A percentile compares a stretch with the other conserved stretches of the same genome.
Evolutionary conservation across 164 flowering plant species (phyloP).

Genomic region (Nymphaea thermarum): DNA sequence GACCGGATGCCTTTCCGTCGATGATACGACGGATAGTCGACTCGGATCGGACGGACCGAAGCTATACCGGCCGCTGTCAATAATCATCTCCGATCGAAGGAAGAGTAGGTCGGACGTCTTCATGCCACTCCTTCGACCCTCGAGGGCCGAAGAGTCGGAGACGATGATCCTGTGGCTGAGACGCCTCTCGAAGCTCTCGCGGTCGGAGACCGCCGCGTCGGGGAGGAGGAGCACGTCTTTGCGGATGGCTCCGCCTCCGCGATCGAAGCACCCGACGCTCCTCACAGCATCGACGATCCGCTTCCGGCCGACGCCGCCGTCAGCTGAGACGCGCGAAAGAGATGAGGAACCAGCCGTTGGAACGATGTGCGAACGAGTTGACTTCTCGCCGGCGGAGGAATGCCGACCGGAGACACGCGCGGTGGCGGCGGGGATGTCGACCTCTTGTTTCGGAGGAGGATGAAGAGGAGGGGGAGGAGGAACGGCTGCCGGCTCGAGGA

Average conservation of each 20-base stretch:
- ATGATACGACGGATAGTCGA: background rate
- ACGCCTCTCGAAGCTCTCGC: constrained; percentile 20
- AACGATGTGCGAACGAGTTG: constrained; percentile 10
- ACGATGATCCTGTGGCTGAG: constrained; percentile 63
- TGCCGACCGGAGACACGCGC: constrained; percentile 50
- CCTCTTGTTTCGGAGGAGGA: background rate
- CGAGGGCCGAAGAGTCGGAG: constrained; percentile 12
- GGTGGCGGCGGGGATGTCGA: background rate
- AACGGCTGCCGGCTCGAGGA: background rate
- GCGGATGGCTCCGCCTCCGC: constrained; percentile 12
- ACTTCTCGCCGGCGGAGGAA: constrained; percentile 61
- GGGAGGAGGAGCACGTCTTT: constrained; percentile 48
- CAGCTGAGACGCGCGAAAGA: background rate
- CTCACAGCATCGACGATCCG: constrained; percentile 1
- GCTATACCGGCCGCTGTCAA: constrained; percentile 22
- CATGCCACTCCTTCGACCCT: constrained; percentile 70
- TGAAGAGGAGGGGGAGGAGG: background rate
- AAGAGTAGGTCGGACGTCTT: constrained; percentile 58
- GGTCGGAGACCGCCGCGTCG: constrained; percentile 6
- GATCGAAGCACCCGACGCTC: constrained; percentile 34
- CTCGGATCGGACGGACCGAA: background rate
- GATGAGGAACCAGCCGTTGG: background rate
- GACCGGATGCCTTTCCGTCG: background rate
- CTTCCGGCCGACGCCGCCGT: background rate
- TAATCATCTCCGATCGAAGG: constrained; percentile 62